A percentile compares a stretch with the other conserved stretches of the same genome.
phyloP scores from a whole-genome alignment of 441 rosid genomes.

The Corymbia calophylla region DNA sequence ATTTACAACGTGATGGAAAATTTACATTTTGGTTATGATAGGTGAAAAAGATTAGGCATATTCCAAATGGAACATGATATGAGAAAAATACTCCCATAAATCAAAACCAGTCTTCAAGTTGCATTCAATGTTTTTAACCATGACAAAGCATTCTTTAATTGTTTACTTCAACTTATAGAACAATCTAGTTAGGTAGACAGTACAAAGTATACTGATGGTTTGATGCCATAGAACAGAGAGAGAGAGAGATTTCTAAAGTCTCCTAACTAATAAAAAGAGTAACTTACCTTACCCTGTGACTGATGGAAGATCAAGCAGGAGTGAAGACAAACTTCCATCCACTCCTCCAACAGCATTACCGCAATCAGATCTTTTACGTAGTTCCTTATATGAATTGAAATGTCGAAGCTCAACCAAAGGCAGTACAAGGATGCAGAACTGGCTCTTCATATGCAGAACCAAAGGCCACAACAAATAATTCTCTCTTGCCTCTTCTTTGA shows the following conservation, averaged over 20 bases:
- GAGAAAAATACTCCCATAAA: not conserved
- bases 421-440: constrained; percentile 54
- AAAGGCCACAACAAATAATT: constrained; percentile 70
- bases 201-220: not conserved
- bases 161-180: not conserved
- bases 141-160: not conserved
- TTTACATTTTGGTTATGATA: not conserved
- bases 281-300: constrained; percentile 91
- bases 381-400: constrained; percentile 39
- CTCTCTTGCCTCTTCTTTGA: constrained; percentile 32
- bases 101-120: not conserved
- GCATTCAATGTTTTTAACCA: not conserved
- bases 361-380: constrained; percentile 65
- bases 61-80: not conserved
- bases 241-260: not conserved
- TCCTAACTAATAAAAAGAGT: not conserved
- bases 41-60: not conserved
- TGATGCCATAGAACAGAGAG: not conserved
- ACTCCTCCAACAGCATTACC: constrained; percentile 59
- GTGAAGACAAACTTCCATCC: constrained; percentile 63
- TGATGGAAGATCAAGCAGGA: constrained; percentile 86
- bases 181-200: not conserved
- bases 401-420: constrained; percentile 75
- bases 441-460: constrained; percentile 58
- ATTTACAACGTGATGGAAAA: not conserved